Evolutionary conservation across 2,329 filamentous ascomycete genomes (phyloP).

Genomic region (Fusarium scirpi): DNA sequence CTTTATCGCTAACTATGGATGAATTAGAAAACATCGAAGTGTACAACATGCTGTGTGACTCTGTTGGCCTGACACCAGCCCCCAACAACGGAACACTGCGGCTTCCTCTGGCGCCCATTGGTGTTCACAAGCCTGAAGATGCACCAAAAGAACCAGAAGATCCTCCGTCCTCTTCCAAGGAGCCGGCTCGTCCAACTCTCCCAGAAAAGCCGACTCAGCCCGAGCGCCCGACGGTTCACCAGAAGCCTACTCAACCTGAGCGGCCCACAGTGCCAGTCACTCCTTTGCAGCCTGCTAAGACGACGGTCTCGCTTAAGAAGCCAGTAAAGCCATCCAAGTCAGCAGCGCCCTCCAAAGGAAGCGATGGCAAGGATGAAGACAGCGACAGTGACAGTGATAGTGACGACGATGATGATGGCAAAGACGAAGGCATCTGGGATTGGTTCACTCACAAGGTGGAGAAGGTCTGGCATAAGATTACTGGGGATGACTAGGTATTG

Average conservation of each 20-base stretch:
- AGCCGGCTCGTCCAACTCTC: conserved; percentile 40
- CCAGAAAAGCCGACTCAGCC: conserved; percentile 34
- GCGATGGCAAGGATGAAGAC: conserved; percentile 19
- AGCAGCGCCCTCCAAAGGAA: conserved; percentile 28
- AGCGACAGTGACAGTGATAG: conserved; percentile 26
- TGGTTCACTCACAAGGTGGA: conserved; percentile 64
- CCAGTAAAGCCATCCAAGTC: conserved; percentile 31
- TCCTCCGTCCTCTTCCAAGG: conserved; percentile 51
- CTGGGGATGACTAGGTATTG: conserved; percentile 40
- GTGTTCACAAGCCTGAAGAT: conserved; percentile 68
- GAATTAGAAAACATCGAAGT: conserved; percentile 95
- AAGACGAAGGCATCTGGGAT: conserved; percentile 59
- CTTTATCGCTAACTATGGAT: conserved; percentile 44
- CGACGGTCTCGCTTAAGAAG: conserved; percentile 34
- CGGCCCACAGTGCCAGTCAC: conserved; percentile 26
- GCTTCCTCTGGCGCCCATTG: conserved; percentile 74
- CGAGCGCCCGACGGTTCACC: conserved; percentile 26
- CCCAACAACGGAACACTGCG: conserved; percentile 91
- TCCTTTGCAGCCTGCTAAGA: conserved; percentile 35
- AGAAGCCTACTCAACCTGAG: conserved; percentile 32
- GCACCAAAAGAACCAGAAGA: conserved; percentile 65
- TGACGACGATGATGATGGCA: conserved; percentile 44
- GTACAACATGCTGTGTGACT: conserved; percentile 95
- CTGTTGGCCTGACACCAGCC: conserved; percentile 76
- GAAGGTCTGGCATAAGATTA: conserved; percentile 61